Conservation (phyloP, 495 filamentous ascomycete genomes). For the Penicillium canescens region DNA sequence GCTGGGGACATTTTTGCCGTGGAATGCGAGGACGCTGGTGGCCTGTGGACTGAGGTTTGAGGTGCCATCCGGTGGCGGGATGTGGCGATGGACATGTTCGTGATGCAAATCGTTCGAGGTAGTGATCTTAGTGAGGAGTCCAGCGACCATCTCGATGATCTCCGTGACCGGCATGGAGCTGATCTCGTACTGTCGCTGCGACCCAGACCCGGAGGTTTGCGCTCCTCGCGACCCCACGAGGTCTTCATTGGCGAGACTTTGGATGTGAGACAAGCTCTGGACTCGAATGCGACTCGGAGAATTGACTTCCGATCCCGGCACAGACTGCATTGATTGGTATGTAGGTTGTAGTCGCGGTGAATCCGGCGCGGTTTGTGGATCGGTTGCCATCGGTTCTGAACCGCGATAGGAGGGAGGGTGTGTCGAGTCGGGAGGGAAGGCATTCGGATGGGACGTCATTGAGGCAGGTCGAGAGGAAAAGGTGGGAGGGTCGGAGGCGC, state of each 20-base stretch:
- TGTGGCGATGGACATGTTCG: conserved; percentile 72
- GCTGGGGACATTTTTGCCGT: conserved; percentile 96
- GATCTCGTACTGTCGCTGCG: conserved; percentile 78
- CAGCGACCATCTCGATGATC: conserved; percentile 99
- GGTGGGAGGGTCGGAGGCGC: conserved; percentile 28
- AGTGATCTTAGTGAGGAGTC: conserved; percentile 96
- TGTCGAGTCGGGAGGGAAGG: conserved; percentile 23
- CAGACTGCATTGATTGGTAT: conserved; percentile 47
- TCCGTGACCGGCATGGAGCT: conserved; percentile 97
- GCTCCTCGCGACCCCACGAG: conserved; percentile 50
- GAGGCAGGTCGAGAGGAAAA: conserved; percentile 24
- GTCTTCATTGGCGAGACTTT: conserved; percentile 80
- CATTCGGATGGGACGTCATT: conserved; percentile 34
- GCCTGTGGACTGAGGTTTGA: conserved; percentile 73
- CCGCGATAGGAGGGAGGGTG: conserved; percentile 14
- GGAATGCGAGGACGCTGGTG: conserved; percentile 94
- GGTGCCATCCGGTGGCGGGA: conserved; percentile 65
- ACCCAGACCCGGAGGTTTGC: conserved; percentile 48
- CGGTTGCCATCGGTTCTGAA: conserved; percentile 16
- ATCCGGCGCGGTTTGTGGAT: conserved; percentile 44
- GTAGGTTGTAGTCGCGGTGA: conserved; percentile 57
- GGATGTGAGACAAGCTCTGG: conserved; percentile 83
- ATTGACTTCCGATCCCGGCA: conserved; percentile 53
- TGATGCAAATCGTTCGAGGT: conserved; percentile 95
- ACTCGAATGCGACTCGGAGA: conserved; percentile 80